Percentiles rank a stretch among this genome's conserved stretches.
Evolutionary conservation across 768 basidiomycete genomes (phyloP).

Genomic region (Calocybe indica): DNA sequence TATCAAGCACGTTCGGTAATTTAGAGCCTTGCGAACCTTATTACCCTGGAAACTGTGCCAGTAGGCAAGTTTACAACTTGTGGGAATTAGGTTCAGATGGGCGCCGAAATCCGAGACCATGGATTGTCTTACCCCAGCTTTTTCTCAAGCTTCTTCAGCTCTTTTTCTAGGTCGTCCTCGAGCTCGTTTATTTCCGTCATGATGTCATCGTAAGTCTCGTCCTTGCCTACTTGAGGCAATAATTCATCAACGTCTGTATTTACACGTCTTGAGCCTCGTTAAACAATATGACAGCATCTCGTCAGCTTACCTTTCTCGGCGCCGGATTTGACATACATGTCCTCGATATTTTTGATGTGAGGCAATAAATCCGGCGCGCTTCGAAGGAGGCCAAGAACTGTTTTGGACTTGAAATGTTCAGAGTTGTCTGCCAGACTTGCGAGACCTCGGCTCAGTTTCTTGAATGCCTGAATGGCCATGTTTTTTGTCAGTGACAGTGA

Average conservation of each 20-base stretch:
- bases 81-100: conserved; percentile 4
- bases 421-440: conserved; percentile 55
- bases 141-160: conserved; percentile 61
- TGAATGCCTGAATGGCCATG: conserved; percentile 54
- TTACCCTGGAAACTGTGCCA: conserved; percentile 72
- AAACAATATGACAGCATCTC: too few species aligned
- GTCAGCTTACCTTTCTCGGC: conserved; percentile 48
- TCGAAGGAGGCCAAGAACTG: conserved; percentile 69
- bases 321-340: conserved; percentile 54
- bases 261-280: too few species aligned
- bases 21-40: conserved; percentile 43
- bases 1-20: background rate
- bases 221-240: conserved; percentile 78
- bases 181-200: conserved; percentile 62
- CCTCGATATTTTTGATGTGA: conserved; percentile 66
- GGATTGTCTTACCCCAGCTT: conserved; percentile 49
- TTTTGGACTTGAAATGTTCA: conserved; percentile 70
- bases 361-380: conserved; percentile 75
- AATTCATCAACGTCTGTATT: conserved; percentile 57
- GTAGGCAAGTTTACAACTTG: conserved; percentile 27
- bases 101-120: conserved; percentile 1
- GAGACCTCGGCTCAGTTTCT: conserved; percentile 64
- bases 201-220: conserved; percentile 78
- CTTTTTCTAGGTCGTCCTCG: conserved; percentile 66
- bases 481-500: background rate